A percentile compares a stretch with the other conserved stretches of the same genome.
phyloP scores from a whole-genome alignment of 768 basidiomycete species.

The Xerocomus spinulosus region DNA sequence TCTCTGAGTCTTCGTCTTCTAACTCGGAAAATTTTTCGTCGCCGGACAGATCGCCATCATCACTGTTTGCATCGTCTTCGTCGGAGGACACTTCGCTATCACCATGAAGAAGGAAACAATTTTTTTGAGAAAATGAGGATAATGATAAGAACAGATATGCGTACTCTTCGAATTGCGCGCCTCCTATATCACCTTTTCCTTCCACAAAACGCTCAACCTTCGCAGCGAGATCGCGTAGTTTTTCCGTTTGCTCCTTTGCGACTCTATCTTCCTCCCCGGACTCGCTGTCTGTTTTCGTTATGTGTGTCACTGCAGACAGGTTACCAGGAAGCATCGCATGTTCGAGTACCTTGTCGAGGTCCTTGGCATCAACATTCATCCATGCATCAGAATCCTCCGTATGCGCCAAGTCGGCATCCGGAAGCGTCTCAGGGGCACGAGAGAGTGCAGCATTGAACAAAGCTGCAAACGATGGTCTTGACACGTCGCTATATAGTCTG shows the following conservation, averaged over 20 bases:
- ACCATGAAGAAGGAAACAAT: not conserved
- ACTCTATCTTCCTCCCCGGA: slow-evolving; percentile 38
- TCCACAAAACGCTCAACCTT: slow-evolving; percentile 91
- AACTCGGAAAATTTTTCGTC: slow-evolving; percentile 44
- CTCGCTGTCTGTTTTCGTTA: slow-evolving; percentile 49
- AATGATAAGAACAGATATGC: slow-evolving; percentile 6
- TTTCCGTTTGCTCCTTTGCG: slow-evolving; percentile 61
- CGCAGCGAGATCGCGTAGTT: slow-evolving; percentile 69
- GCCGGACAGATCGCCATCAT: slow-evolving; percentile 33
- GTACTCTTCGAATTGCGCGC: slow-evolving; percentile 88
- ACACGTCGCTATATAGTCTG: slow-evolving; percentile 41
- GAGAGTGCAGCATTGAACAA: slow-evolving; percentile 63
- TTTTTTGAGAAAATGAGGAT: too few relatives aligned
- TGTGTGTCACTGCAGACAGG: slow-evolving; percentile 18
- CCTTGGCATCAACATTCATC: slow-evolving; percentile 74
- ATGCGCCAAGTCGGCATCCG: slow-evolving; percentile 12
- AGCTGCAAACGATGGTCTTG: slow-evolving; percentile 71
- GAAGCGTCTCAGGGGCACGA: slow-evolving; percentile 31
- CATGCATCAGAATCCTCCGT: slow-evolving; percentile 79
- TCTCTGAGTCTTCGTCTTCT: slow-evolving; percentile 39
- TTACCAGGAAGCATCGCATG: slow-evolving; percentile 28
- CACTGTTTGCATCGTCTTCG: slow-evolving; percentile 38
- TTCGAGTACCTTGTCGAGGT: slow-evolving; percentile 72
- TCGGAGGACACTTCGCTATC: slow-evolving; percentile 67
- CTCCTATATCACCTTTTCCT: slow-evolving; percentile 83